Percentiles rank a stretch among this genome's conserved stretches.
Evolutionary conservation across 2,329 filamentous ascomycete species (phyloP).

Genomic region (Aulographum hederae): DNA sequence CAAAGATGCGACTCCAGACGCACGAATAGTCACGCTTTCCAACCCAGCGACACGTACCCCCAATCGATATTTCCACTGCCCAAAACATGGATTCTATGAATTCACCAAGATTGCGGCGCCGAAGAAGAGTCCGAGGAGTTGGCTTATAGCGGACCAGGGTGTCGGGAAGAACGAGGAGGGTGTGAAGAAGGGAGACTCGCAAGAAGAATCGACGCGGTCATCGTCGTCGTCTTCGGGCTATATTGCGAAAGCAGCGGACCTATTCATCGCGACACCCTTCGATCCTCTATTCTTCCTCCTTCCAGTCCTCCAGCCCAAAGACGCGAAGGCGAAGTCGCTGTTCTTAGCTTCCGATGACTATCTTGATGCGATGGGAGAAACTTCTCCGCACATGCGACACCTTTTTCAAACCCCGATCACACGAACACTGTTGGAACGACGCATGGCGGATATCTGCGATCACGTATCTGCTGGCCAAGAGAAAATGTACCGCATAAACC

Average conservation of each 20-base stretch:
- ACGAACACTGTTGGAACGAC: slow-evolving; percentile 32
- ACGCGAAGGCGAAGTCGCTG: slow-evolving; percentile 33
- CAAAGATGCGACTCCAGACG: slow-evolving; percentile 28
- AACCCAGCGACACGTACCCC: slow-evolving; percentile 31
- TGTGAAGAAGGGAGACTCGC: slow-evolving; percentile 4
- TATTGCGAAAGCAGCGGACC: slow-evolving; percentile 47
- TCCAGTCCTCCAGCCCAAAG: slow-evolving; percentile 41
- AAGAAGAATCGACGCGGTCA: too few species aligned
- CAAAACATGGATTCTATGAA: slow-evolving; percentile 38
- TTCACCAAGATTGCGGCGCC: slow-evolving; percentile 38
- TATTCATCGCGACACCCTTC: slow-evolving; percentile 70
- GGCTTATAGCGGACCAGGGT: slow-evolving; percentile 29
- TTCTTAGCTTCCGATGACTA: slow-evolving; percentile 58
- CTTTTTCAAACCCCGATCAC: slow-evolving; percentile 29
- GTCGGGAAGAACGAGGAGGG: slow-evolving; percentile 1
- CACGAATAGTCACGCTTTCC: slow-evolving; percentile 36
- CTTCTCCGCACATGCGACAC: slow-evolving; percentile 38
- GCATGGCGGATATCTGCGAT: slow-evolving; percentile 60
- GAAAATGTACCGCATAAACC: slow-evolving; percentile 64
- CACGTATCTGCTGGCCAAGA: slow-evolving; percentile 69
- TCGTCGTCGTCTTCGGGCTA: slow-evolving; percentile 29
- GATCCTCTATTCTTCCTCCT: slow-evolving; percentile 75
- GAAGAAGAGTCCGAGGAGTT: slow-evolving; percentile 32
- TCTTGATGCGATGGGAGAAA: slow-evolving; percentile 40
- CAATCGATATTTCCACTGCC: slow-evolving; percentile 40